Evolutionary conservation across 2,329 filamentous ascomycete genomes (phyloP), one percentile per base, ranked within the genome.

Genomic region (Penicillium sp.): DNA sequence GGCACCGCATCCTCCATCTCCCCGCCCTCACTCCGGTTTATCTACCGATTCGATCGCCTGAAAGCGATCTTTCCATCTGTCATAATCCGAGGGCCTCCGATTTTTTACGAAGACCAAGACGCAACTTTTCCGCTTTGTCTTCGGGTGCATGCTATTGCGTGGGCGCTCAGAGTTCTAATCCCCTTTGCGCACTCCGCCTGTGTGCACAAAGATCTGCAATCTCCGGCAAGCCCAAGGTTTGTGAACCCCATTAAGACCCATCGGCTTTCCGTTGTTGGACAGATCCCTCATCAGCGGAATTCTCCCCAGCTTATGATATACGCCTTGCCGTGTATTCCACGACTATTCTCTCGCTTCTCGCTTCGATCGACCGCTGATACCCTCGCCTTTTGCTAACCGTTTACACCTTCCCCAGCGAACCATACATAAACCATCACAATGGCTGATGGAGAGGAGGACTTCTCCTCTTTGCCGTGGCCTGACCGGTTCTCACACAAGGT

Each of bases 401-500:
- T 38, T 4, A 17, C 6, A 17, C 38, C 44, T 60, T 54, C 44
- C 61, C 64, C 47, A 58, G 65, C 35, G 26, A 46, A 54, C 23
- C 17, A 45, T 58, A 66, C 17, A 47, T 58, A 66, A 55, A 53
- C 60, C 59, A 46, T 69, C 65, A 75, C 48, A 31, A 80, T 81
- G 79, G 76, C 77, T 60, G 79, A 80, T 15, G 75, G 64, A 66
- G 75, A 78, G 69, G 76, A 78, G 61, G 79, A 81, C 62, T 79
- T 78, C 66, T 79, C 78, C 52, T 73, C 78, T 63, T 71, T 81
- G 49, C 76, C 79, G 31, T 70, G 80, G 35, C 71, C 75, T 15
- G 79, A 81, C 51, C 73, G 78, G 59, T 81, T 81, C 61, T 64
- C 74, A 60, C 78, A 81, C 66, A 81, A 81, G 75, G 76, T 78